Base-by-base conservation (phyloP, 306 rosid species). In the Crotalaria pallida region DNA sequence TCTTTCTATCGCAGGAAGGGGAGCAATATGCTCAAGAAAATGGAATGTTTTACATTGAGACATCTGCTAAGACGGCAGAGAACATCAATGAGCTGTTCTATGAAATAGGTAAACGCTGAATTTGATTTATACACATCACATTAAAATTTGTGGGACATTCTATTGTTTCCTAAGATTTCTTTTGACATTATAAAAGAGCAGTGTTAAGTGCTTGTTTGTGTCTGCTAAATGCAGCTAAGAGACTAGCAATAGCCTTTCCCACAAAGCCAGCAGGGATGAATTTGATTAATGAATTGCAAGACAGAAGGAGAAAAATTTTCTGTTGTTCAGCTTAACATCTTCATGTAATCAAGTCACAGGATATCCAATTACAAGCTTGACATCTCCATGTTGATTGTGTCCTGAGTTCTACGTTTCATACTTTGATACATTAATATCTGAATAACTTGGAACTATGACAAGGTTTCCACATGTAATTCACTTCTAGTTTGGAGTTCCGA, bases 21-120 rank as follows among this genome's bases (percentile, higher is more conserved):
- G 87, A 89, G 51, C 83, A 84, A 78, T 87, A 69, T 84, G 85
- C 96, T 16, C 88, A 84, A 61, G 96, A 89, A 63, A 85, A 89
- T 68, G 98, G 92, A 57, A 87, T 89, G 93, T 85, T 92, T 72
- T 89, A 74, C 84, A 81, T 84, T 69, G 96, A 89, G 84, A 84
- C 98, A n/a, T 92, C 96, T 40, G 98, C 98, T 18, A 85, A 82
- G 83, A 89, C 90, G 57, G 84, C 94, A 18, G 88, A 77, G 48
- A 92, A 92, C 73, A 64, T 87, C 66, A 87, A 87, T 56, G 98
- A 92, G 33, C 91, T 89, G 57, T 92, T 92, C 85, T 82, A 70
- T 58, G 98, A 92, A 77, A 89, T 87, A 77, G 97, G 97, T 92
- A 79, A 24, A 26, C 51, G 52, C 11, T 47, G 15, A 22, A 53